These are phyloP conservation scores for Thermothielavioides terrestris DNA, from an alignment of 495 filamentous ascomycete species.

Conservation along the genomic window DNA sequence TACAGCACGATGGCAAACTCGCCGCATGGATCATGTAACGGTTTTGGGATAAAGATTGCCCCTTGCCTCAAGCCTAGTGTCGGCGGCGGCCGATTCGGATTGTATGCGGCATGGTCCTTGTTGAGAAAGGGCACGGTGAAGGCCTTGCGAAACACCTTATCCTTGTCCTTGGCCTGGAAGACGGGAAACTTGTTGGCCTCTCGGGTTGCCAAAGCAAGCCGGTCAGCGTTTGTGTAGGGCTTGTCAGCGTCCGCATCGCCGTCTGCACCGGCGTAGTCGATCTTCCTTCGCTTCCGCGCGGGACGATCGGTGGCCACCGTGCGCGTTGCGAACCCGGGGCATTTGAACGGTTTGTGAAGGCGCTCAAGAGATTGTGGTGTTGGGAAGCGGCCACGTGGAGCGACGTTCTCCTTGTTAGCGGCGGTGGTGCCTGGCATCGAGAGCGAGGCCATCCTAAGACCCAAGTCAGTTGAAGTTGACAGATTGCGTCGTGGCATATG, in stretches of 20 bases:
- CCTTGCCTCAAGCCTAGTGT: slow-evolving; percentile 79
- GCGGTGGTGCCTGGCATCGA: slow-evolving; percentile 14
- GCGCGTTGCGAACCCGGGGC: slow-evolving; percentile 69
- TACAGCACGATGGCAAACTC: slow-evolving; percentile 96
- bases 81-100: slow-evolving; percentile 69
- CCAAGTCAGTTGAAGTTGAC: too few relatives aligned
- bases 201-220: slow-evolving; percentile 74
- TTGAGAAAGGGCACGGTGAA: slow-evolving; percentile 84
- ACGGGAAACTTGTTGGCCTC: slow-evolving; percentile 86
- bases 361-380: slow-evolving; percentile 52
- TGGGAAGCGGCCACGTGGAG: slow-evolving; percentile 26
- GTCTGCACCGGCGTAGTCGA: slow-evolving; percentile 82
- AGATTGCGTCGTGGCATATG: too few relatives aligned
- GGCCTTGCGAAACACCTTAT: slow-evolving; percentile 65
- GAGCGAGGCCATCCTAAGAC: too few relatives aligned
- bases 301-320: slow-evolving; percentile 72
- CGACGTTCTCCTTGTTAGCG: slow-evolving; percentile 25
- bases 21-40: slow-evolving; percentile 87
- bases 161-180: slow-evolving; percentile 85
- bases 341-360: slow-evolving; percentile 84
- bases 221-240: slow-evolving; percentile 80
- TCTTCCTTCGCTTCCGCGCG: slow-evolving; percentile 73
- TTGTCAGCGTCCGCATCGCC: slow-evolving; percentile 64
- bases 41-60: slow-evolving; percentile 76
- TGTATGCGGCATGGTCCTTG: slow-evolving; percentile 63